A percentile compares a stretch with the other conserved stretches of the same genome.
phyloP scores from a whole-genome alignment of 2,329 filamentous ascomycete species.

The Plenodomus tracheiphilus region DNA sequence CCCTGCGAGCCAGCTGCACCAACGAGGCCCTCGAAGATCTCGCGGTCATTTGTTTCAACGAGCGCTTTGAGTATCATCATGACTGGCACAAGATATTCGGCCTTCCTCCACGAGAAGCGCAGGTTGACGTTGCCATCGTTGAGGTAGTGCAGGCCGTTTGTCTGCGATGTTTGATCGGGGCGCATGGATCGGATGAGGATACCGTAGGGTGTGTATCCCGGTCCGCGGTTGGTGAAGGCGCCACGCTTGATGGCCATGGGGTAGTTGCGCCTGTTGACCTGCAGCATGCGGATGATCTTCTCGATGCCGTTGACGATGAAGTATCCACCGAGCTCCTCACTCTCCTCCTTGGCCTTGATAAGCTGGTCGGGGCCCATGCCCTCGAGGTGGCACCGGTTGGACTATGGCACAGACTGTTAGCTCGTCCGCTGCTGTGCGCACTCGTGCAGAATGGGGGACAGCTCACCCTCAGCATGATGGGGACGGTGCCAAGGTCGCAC shows the following conservation, averaged over 20 bases:
- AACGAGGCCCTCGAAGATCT: conserved; percentile 93
- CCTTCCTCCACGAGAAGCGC: conserved; percentile 96
- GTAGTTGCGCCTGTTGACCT: conserved; percentile 89
- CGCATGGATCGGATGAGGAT: conserved; percentile 90
- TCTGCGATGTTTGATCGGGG: conserved; percentile 97
- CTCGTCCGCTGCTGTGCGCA: conserved; percentile 15
- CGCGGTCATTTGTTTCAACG: conserved; percentile 92
- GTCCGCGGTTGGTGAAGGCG: conserved; percentile 85
- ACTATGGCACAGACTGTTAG: conserved; percentile 56
- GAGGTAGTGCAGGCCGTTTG: conserved; percentile 94
- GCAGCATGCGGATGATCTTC: conserved; percentile 90
- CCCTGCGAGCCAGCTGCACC: conserved; percentile 76
- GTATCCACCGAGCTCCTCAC: conserved; percentile 94
- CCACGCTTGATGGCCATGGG: conserved; percentile 91
- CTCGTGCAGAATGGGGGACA: conserved; percentile 9
- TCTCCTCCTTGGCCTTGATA: conserved; percentile 88
- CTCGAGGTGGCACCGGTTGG: conserved; percentile 88
- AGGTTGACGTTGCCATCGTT: conserved; percentile 96
- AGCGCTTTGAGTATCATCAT: conserved; percentile 97
- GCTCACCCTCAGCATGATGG: conserved; percentile 87
- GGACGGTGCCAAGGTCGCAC: conserved; percentile 84
- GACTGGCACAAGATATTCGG: conserved; percentile 92
- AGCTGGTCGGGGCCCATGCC: conserved; percentile 80
- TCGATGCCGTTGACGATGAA: conserved; percentile 98
- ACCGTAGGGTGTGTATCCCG: conserved; percentile 85